Conservation (phyloP, 2,329 filamentous ascomycete species). For the Madurella fahalii region DNA sequence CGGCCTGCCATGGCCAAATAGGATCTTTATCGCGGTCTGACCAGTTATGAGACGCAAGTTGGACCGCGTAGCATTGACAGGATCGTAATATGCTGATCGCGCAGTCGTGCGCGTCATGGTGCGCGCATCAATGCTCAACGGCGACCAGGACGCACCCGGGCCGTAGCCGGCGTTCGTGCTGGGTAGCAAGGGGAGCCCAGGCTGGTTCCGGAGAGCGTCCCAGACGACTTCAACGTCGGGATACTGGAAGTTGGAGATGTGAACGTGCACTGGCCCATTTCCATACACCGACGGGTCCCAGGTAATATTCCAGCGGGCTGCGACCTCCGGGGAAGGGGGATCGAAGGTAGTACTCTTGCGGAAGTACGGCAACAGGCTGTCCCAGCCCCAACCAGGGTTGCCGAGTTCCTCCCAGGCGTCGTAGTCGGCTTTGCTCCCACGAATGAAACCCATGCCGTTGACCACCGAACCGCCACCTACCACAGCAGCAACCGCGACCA, state of each 20-base stretch:
- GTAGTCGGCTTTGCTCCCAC: slow-evolving; percentile 38
- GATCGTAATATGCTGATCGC: slow-evolving; percentile 23
- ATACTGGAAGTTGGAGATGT: slow-evolving; percentile 22
- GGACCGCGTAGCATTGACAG: slow-evolving; percentile 13
- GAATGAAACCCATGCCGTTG: slow-evolving; percentile 41
- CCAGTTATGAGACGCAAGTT: slow-evolving; percentile 22
- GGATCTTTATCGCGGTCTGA: slow-evolving; percentile 19
- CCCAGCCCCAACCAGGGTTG: slow-evolving; percentile 40
- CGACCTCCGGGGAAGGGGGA: slow-evolving; percentile 8
- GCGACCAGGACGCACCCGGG: slow-evolving; percentile 17
- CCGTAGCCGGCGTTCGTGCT: slow-evolving; percentile 12
- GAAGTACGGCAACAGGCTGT: slow-evolving; percentile 46
- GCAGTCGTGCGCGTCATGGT: slow-evolving; percentile 19
- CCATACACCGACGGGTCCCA: slow-evolving; percentile 18
- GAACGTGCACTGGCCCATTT: slow-evolving; percentile 16
- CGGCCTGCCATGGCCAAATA: slow-evolving; percentile 13
- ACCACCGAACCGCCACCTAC: slow-evolving; percentile 40
- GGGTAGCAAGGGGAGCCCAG: slow-evolving; percentile 2
- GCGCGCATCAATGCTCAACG: slow-evolving; percentile 16
- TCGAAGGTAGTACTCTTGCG: slow-evolving; percentile 34
- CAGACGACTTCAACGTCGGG: slow-evolving; percentile 19
- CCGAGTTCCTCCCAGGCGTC: slow-evolving; percentile 42
- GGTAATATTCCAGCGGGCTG: slow-evolving; percentile 18
- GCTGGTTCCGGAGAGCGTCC: slow-evolving; percentile 14
- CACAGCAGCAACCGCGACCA: slow-evolving; percentile 25